Conservation (phyloP, 345 rosid species). For the Heritiera littoralis region DNA sequence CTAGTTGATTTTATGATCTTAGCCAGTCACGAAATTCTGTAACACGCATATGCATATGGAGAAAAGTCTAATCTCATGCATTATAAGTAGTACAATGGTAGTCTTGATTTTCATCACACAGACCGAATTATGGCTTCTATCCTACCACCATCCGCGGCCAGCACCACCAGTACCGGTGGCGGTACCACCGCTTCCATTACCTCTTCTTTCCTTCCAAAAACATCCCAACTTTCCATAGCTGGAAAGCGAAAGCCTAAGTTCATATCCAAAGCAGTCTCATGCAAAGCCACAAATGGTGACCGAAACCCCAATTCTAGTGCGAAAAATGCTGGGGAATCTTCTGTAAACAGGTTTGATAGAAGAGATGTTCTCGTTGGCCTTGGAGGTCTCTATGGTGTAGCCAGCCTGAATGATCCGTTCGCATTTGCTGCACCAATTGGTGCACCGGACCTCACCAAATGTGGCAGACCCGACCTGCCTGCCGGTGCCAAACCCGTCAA, state of each 20-base stretch:
- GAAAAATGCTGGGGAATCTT: slow-evolving; percentile 9
- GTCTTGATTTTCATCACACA: background rate
- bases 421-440: slow-evolving; percentile 46
- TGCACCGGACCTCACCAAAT: slow-evolving; percentile 41
- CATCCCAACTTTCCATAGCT: slow-evolving; percentile 29
- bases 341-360: slow-evolving; percentile 35
- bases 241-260: slow-evolving; percentile 4
- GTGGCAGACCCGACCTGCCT: slow-evolving; percentile 50
- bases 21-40: background rate
- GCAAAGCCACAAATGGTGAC: slow-evolving; percentile 32
- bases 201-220: slow-evolving; percentile 21
- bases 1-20: background rate
- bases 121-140: slow-evolving; percentile 29
- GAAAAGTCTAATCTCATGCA: slow-evolving; percentile 9
- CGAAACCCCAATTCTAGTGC: slow-evolving; percentile 21
- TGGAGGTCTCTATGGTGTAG: slow-evolving; percentile 52
- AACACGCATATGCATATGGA: background rate
- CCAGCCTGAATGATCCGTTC: slow-evolving; percentile 31
- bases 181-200: background rate
- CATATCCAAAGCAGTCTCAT: slow-evolving; percentile 14
- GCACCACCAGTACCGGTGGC: background rate
- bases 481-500: slow-evolving; percentile 29
- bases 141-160: background rate
- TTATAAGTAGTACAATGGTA: background rate
- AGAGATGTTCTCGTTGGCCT: slow-evolving; percentile 58